Conservation (phyloP, 2,329 filamentous ascomycete genomes). For the Alternaria ethzedia region DNA sequence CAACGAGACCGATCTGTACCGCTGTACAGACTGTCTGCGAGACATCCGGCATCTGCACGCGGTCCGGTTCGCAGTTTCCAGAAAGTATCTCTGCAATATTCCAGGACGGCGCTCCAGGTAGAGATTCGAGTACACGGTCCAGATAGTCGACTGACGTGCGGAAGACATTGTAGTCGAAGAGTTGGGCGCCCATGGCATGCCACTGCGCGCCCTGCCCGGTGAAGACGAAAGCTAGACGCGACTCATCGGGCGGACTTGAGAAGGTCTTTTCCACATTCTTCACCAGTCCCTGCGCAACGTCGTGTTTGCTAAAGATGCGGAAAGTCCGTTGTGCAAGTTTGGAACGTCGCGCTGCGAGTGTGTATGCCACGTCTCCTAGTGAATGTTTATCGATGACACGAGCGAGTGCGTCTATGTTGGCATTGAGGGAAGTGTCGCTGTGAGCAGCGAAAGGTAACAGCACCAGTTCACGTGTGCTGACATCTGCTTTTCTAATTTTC, state of each 20-base stretch:
- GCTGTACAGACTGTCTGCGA: conserved; percentile 33
- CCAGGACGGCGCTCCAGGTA: not conserved
- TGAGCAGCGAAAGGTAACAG: not conserved
- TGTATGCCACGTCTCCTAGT: not conserved
- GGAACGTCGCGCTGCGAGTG: not conserved
- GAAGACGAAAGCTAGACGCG: conserved; percentile 30
- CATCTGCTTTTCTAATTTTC: not conserved
- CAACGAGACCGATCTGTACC: conserved; percentile 30
- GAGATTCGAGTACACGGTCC: not conserved
- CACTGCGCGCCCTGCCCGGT: conserved; percentile 41
- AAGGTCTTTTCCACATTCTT: not conserved
- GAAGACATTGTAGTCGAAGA: conserved; percentile 6
- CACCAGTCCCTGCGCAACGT: not conserved
- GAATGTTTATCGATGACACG: not conserved
- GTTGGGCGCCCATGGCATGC: conserved; percentile 25
- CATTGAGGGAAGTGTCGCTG: not conserved
- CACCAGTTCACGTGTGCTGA: not conserved
- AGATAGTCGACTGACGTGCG: not conserved
- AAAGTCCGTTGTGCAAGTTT: not conserved
- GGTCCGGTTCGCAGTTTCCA: not conserved
- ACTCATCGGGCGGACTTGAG: not conserved
- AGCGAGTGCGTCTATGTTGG: not conserved
- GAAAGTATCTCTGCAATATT: not conserved
- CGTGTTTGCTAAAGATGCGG: not conserved
- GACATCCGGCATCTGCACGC: conserved; percentile 5